Base-by-base conservation (phyloP, 176 grass and related monocot genomes). In the Chloris gayana region DNA sequence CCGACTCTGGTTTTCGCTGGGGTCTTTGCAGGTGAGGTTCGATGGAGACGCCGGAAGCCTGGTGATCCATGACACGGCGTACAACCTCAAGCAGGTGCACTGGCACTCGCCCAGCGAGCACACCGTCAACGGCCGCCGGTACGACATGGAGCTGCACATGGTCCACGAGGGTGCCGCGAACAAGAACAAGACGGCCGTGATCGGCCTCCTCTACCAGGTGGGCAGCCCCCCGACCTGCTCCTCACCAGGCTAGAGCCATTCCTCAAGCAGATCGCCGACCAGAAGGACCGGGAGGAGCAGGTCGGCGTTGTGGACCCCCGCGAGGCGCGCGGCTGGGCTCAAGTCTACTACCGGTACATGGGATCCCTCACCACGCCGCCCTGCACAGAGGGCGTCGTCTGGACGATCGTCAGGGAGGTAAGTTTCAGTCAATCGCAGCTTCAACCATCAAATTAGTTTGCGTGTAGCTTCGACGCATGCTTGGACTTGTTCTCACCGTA, bases 61-160 rank as follows among this genome's bases (percentile, higher is more conserved):
- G 4, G 19, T 72, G 68, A 92, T 98, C 67, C 54, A 87, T 35
- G 87, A 83, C 69, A 94, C 77, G 3, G 22, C 64, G 21, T 98
- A 94, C 81, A 12, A 25, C 31, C 81, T 98, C 26, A 51, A 0
- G n/a, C 87, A 88, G 83, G 11, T 94, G 83, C 95, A 98, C 68
- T 98, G 89, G 92, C 92, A 94, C 61, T 82, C 83, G 7, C 95
- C 95, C 32, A 92, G 87, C 27, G 91, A 98, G 80, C 92, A 98
- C 80, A 79, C 59, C 26, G 62, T 98, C 59, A 88, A 91, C 21
- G 92, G 70, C n/a, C 83, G 26, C 21, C 74, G 82, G 87, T 95
- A 9, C 14, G 26, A 37, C 1, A 22, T 32, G 30, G 29, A 64
- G 15, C 29, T 33, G 29, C 62, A 19, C 29, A 6, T 32, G 62